Evolutionary conservation across 169 alveolate species (phyloP), one percentile per base, ranked within the genome.

Genomic region (Plasmodium malariae): DNA sequence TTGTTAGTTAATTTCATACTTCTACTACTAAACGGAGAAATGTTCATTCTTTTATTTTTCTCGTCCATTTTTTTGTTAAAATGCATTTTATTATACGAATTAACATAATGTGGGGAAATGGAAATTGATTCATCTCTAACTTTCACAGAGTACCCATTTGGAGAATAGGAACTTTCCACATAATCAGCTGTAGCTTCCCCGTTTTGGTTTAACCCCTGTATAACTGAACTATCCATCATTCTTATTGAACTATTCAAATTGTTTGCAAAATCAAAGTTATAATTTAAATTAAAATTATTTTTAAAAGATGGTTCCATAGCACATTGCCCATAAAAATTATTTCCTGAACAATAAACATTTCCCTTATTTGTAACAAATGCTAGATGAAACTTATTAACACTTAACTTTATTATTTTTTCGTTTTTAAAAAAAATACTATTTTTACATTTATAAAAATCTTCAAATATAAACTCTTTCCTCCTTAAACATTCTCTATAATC

Each of bases 281-380:
- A 83, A 83, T 83, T 83, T 83, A 83, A 32, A 60, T 83, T 67
- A 17, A 65, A 67, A 30, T 83, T 83, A 67, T 83, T 83, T 70
- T 60, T 83, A 17, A 67, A 37, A 4, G 83, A 83, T 49, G 91
- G 91, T 11, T 83, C 91, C 60, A 34, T 67, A 51, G 73, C 91
- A 65, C 91, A 83, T 71, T 83, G 91, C 30, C 91, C 91, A 83
- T 83, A 83, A 54, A 83, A 83, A 83, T 83, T 83, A 54, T 67
- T 83, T 14, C 91, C 91, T 51, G 91, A 83, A 70, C 91, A 83
- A 60, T 65, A 83, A 12, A 83, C 43, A 67, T 83, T 65, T 51
- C 91, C 91, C 49, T 83, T 83, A 67, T 83, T 83, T 67, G 91
- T 83, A 40, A 83, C 83, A 83, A 83, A 83, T 21, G 91, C 91